Evolutionary conservation across 371 early-diverging fungal species (phyloP), one percentile per base, ranked within the genome.

Genomic region (Phascolomyces articulosus): DNA sequence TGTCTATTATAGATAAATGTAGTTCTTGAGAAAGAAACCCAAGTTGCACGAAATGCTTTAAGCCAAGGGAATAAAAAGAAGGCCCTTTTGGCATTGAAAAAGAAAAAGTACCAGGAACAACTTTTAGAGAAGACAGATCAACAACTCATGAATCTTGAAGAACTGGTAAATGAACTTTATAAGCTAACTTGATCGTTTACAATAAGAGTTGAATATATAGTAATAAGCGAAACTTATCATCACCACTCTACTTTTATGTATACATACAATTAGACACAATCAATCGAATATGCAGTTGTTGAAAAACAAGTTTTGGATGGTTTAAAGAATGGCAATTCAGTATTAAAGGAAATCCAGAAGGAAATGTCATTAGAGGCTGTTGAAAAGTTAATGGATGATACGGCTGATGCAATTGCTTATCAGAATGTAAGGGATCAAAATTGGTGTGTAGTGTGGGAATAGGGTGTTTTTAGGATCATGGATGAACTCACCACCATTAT

Each of bases 71-170:
- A 97, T 75, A 93, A 93, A 65, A 77, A 82, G 55, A 85, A 89
- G 18, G 98, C 98, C 0, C 78, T 96, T 34, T 69, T 98, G 40
- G 97, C 97, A 0, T 82, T 98, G 18, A 89, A 91, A 69, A 95
- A 96, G 82, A 96, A 96, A 72, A 96, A 96, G 74, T 96, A 95
- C 70, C 97, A 98, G 73, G 92, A 96, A 67, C 88, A 88, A 56
- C 80, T 96, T 60, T 74, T 96, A 20, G 85, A 85, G 54, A 90
- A 93, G 73, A 91, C 96, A 1, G 92, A 91, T 58, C 82, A 88
- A 34, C 97, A 98, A 75, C 83, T 98, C 48, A 68, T 92, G 57
- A 96, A 87, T 54, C 73, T 98, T 27, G 96, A 97, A 75, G 92
- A 95, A 66, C 80, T 98, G 83, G 93, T 91, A 80, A 63, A 34